Evolutionary conservation across 495 filamentous ascomycete genomes (phyloP).

Genomic region (Xylaria sp.): DNA sequence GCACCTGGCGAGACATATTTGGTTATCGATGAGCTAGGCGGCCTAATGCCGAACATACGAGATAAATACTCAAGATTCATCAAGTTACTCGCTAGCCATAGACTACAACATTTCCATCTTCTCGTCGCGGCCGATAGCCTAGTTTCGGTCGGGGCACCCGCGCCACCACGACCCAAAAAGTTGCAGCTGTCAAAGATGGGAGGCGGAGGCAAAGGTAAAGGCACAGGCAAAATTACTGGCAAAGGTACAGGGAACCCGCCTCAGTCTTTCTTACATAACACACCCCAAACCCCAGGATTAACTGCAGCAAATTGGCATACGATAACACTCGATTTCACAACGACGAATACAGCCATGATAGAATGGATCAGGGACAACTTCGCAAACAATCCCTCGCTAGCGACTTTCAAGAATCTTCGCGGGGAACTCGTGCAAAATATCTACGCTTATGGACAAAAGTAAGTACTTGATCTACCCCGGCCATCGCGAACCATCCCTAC

Average conservation of each 20-base stretch:
- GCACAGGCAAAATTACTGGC: neutral
- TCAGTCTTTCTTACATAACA: neutral
- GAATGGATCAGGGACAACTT: constrained; percentile 17
- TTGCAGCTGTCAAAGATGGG: neutral
- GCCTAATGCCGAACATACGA: neutral
- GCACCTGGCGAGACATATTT: constrained; percentile 8
- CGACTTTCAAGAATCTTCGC: neutral
- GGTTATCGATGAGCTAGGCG: constrained; percentile 2
- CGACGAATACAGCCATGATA: neutral
- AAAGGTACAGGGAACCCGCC: no score
- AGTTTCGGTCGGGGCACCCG: neutral
- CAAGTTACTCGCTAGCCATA: neutral
- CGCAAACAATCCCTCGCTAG: neutral
- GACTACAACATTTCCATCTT: constrained; percentile 5
- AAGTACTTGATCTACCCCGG: neutral
- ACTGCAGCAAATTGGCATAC: neutral
- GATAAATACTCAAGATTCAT: constrained; percentile 9
- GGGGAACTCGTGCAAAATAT: neutral
- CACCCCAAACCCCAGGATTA: neutral
- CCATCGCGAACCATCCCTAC: neutral
- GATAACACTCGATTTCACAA: neutral
- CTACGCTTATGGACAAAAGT: neutral
- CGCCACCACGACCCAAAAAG: neutral
- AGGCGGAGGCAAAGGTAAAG: neutral
- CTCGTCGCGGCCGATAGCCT: neutral